Percentiles rank a stretch among this genome's conserved stretches.
phyloP scores from a whole-genome alignment of 2,329 filamentous ascomycete genomes.

The Arthrobotrys iridis region DNA sequence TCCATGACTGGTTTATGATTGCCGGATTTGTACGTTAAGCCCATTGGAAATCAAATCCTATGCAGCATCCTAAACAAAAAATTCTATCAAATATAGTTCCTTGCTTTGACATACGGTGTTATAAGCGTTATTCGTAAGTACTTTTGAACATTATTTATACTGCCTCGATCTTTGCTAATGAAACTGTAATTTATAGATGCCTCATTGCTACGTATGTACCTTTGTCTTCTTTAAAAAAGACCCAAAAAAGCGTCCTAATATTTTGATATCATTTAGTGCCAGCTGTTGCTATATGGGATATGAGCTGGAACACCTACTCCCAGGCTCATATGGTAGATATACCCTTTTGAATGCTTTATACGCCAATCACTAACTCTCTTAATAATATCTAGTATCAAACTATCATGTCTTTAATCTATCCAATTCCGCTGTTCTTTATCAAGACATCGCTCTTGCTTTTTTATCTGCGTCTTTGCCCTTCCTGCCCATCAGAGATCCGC shows the following conservation, averaged over 20 bases:
- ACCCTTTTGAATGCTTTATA: neutral
- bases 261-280: constrained; percentile 22
- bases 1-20: constrained; percentile 52
- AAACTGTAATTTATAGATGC: constrained; percentile 17
- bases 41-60: too few species aligned
- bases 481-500: constrained; percentile 44
- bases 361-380: neutral
- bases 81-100: neutral
- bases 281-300: constrained; percentile 41
- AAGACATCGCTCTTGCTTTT: constrained; percentile 41
- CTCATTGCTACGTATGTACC: constrained; percentile 22
- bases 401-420: constrained; percentile 31
- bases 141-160: neutral
- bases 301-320: constrained; percentile 45
- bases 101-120: constrained; percentile 30
- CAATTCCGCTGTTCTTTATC: constrained; percentile 40
- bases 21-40: constrained; percentile 43
- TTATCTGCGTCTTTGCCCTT: constrained; percentile 44
- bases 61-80: neutral
- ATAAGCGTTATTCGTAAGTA: constrained; percentile 40
- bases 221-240: neutral
- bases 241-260: neutral
- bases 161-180: neutral
- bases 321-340: constrained; percentile 24
- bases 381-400: constrained; percentile 47